Percentiles rank a stretch among this genome's conserved stretches.
Conservation (phyloP, 2,329 filamentous ascomycete genomes). For the Sclerotinia minor region DNA sequence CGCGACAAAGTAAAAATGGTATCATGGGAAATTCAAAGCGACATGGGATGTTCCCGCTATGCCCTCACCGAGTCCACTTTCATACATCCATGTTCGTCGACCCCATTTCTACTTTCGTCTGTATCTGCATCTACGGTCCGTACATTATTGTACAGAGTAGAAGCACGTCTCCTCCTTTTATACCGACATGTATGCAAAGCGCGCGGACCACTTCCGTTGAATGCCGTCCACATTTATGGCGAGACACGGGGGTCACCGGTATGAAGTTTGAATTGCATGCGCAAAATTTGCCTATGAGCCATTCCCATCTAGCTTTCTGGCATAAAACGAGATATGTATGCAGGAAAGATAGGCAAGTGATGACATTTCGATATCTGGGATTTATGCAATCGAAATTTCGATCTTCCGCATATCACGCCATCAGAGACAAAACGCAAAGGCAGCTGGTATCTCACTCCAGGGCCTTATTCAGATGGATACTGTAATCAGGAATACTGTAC, state of each 20-base stretch:
- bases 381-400: not conserved
- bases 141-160: not conserved
- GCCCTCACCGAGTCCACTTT: slow-evolving; percentile 7
- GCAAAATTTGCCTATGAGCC: not conserved
- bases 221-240: not conserved
- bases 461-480: not conserved
- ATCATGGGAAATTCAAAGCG: slow-evolving; percentile 6
- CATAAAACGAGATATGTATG: slow-evolving; percentile 1
- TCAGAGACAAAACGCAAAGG: not conserved
- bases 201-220: not conserved
- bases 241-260: slow-evolving; percentile 3
- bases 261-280: not conserved
- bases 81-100: not conserved
- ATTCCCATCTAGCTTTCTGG: not conserved
- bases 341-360: slow-evolving; percentile 1
- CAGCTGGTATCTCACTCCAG: not conserved
- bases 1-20: slow-evolving; percentile 10
- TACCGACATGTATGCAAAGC: not conserved
- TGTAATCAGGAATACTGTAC: slow-evolving; percentile 1
- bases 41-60: not conserved
- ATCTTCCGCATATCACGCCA: slow-evolving; percentile 7
- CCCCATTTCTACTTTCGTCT: slow-evolving; percentile 1
- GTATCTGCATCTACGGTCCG: not conserved
- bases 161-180: not conserved
- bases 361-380: not conserved